Evolutionary conservation across 177 flowering plant species (phyloP), one percentile per base, ranked within the genome.

Genomic region (Vitis hybrid): DNA sequence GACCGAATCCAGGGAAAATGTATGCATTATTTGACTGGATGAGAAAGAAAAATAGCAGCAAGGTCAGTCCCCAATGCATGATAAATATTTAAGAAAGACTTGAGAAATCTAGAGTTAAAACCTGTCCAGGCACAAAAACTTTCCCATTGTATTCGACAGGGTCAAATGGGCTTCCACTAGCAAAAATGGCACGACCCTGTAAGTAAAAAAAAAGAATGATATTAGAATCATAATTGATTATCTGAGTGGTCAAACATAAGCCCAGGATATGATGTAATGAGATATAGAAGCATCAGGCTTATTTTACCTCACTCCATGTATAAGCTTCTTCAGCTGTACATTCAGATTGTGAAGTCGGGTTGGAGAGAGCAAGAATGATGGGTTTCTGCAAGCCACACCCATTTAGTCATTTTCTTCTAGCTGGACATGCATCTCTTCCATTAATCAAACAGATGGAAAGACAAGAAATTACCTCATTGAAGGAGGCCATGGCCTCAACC

Each of bases 251-350:
- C 22, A n/a, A 10, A 16, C 15, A 53, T 13, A 12, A 52, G 12
- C 49, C 5, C 26, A 60, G 55, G 8, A 14, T 3, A 55, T 51
- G 15, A 26, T n/a, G 14, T 1, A 67, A 59, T 49, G 45, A 10
- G n/a, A 39, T 3, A 14, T 20, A 58, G 10, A 74, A 62, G 33
- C 7, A 63, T 39, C 39, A 20, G 5, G 64, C 3, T 39, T 56
- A 13, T 48, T 6, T 64, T 74, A 87, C 89, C 85, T 85, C 31
- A 60, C 77, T 83, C 92, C 92, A 88, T 10, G 71, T 85, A 58
- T 88, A 88, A 22, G 92, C 90, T 76, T 88, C 84, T 68, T 86
- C 89, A 51, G 92, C 92, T 1, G 90, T 88, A 63, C 92, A 88
- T 72, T 88, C 92, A 14, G 92, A 85, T 61, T 88, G 92, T 19